Evolutionary conservation across 2,329 filamentous ascomycete genomes (phyloP).

Genomic region (Fusarium pseudoanthophilum): DNA sequence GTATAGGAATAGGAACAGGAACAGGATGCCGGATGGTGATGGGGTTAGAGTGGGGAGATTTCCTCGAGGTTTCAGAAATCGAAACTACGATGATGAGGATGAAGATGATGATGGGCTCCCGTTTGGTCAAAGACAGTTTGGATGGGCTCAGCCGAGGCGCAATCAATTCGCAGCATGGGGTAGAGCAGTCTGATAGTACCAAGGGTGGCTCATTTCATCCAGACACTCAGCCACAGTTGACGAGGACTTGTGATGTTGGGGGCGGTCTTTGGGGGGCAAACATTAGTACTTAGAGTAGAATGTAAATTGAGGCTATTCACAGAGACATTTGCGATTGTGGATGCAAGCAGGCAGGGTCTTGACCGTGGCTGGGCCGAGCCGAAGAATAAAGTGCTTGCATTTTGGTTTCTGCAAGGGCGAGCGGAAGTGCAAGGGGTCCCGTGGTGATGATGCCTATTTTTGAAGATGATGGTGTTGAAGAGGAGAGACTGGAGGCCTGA

Average conservation of each 20-base stretch:
- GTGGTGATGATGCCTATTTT: conserved; percentile 34
- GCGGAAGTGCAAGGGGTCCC: conserved; percentile 36
- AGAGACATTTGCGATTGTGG: background rate
- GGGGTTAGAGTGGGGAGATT: background rate
- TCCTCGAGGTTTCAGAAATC: background rate
- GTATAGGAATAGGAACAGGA: background rate
- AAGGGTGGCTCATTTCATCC: background rate
- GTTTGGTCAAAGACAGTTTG: conserved; percentile 17
- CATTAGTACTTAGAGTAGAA: background rate
- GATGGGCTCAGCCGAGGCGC: conserved; percentile 29
- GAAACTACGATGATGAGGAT: background rate
- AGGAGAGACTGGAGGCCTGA: conserved; percentile 21
- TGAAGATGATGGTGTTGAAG: conserved; percentile 26
- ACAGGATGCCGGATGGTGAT: background rate
- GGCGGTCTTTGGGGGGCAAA: background rate
- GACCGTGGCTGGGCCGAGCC: conserved; percentile 14
- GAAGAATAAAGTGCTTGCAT: conserved; percentile 28
- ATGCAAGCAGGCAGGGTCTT: background rate
- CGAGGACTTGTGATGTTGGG: background rate
- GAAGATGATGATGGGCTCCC: background rate
- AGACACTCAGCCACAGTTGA: background rate
- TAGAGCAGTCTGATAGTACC: conserved; percentile 14
- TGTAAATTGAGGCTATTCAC: conserved; percentile 19
- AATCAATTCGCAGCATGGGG: conserved; percentile 37
- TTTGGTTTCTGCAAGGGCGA: conserved; percentile 13